Conservation (phyloP, 495 filamentous ascomycete species). For the Amniculicola lignicola region DNA sequence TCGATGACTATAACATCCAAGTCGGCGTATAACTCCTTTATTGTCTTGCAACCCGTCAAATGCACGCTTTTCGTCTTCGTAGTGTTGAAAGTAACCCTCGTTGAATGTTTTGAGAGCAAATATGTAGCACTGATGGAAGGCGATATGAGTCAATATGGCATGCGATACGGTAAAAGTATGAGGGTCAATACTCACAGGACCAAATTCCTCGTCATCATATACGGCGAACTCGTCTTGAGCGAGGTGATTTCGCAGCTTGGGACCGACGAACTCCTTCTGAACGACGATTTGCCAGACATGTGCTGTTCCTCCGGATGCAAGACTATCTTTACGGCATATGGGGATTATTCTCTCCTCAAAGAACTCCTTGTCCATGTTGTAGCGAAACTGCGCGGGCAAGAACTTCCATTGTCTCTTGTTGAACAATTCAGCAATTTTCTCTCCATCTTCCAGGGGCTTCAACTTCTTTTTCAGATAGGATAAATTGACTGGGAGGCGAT, state of each 20-base stretch:
- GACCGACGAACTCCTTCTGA: conserved; percentile 36
- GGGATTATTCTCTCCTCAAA: conserved; percentile 35
- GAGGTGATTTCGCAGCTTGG: not conserved
- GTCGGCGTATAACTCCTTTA: conserved; percentile 37
- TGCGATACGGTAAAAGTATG: not conserved
- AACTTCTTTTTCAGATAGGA: conserved; percentile 4
- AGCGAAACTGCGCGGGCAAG: conserved; percentile 34
- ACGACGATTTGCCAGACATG: conserved; percentile 39
- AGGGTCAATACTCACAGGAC: conserved; percentile 4
- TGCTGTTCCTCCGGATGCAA: conserved; percentile 39
- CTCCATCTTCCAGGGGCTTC: not conserved
- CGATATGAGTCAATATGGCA: too few species aligned
- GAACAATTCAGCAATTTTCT: conserved; percentile 6
- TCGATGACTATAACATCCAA: conserved; percentile 32
- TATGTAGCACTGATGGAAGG: conserved; percentile 43
- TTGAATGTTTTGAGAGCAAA: conserved; percentile 43
- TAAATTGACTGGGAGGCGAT: conserved; percentile 5
- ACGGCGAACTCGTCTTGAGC: not conserved
- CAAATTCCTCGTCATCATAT: conserved; percentile 22
- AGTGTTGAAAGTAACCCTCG: conserved; percentile 26
- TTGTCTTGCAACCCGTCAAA: conserved; percentile 34
- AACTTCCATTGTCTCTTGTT: conserved; percentile 34
- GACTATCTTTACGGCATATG: conserved; percentile 32
- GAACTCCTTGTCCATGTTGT: conserved; percentile 23
- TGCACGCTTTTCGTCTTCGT: conserved; percentile 37